Evolutionary conservation across 2,329 filamentous ascomycete genomes (phyloP), one percentile per base, ranked within the genome.

Genomic region (Cladosporium sp.): DNA sequence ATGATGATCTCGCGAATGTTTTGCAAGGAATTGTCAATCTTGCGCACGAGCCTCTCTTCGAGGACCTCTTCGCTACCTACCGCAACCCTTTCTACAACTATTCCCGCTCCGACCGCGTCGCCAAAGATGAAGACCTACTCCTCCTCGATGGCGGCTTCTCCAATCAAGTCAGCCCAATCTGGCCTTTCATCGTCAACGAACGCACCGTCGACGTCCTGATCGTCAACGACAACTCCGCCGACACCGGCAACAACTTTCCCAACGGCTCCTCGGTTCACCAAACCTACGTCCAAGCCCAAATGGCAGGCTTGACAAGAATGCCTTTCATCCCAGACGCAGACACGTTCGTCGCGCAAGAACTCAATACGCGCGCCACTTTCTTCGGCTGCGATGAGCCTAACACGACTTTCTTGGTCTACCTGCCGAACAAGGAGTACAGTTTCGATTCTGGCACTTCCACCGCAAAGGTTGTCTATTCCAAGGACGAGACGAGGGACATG

Each of bases 181-280:
- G 71, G 66, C 77, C 77, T 0, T 69, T 79, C 29, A 66, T 79
- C 57, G 73, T 77, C 48, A 67, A 70, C 43, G 57, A 70, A 6
- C 76, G 80, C 49, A 64, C 69, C 51, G 72, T 85, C 53, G 80
- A 84, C 62, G 77, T 85, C 46, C 74, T 86, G 61, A 76, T 85
- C 64, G 81, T 82, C 43, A 74, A 81, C 61, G 83, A 86, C 68
- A 82, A 80, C 46, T 78, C 76, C 4, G 81, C 79, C 58, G 83
- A 86, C 66, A 83, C 78, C 0, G 62, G 69, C 41, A 69, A 68
- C 59, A 68, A 70, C 65, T 85, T 78, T 74, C 82, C 82, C 56
- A 78, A 84, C 62, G 82, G 81, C 50, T 77, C 75, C 30, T 78
- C 80, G 46, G 66, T 83, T 47, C 71, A 74, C 49, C 76, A 78